Base-by-base conservation (phyloP, 2,329 filamentous ascomycete species). In the Hymenoscyphus linearis region DNA sequence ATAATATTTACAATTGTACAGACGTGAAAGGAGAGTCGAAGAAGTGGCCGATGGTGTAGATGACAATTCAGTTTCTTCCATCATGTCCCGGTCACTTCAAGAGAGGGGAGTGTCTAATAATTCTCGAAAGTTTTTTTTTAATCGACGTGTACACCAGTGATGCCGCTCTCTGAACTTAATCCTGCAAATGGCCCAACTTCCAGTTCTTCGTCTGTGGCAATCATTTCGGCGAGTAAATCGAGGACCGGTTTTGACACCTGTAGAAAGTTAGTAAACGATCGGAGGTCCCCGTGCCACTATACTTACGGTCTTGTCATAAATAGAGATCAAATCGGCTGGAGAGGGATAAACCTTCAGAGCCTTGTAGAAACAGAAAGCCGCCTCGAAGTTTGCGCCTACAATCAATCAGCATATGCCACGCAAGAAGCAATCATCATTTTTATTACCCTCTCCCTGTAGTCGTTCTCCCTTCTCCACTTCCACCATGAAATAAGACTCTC, bases 301-400 rank as follows among this genome's bases (percentile, higher is more conserved):
- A 57, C 59, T 52, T 52, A 60, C 59, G 10, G 95, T 98, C 85
- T 96, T 96, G 77, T 99, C 95, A 78, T 99, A 99, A 76, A 99
- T 96, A 72, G 85, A 85, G 75, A 99, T 97, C 71, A 99, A 82
- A 73, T 98, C 95, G 70, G 88, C 85, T 13, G 93, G 95, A 71
- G 91, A 89, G 58, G 95, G 95, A 79, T 99, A 99, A 70, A 98
- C 95, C 84, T 99, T 99, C 68, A 99, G 85, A 52, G 93, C 95
- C 83, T 93, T 96, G 85, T 98, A 99, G 80, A 99, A 99, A 76
- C 90, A 91, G 64, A 98, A 80, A 55, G 95, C 93, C 57, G 95
- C 91, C 67, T 97, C 93, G 62, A 96, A 77, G 47, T 83, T 80
- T n/a, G 40, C 22, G 18, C 40, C 40, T 47, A 47, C 40, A 9